Evolutionary conservation across 176 grass and related monocot genomes (phyloP).

Genomic region (Rhynchospora pubera): DNA sequence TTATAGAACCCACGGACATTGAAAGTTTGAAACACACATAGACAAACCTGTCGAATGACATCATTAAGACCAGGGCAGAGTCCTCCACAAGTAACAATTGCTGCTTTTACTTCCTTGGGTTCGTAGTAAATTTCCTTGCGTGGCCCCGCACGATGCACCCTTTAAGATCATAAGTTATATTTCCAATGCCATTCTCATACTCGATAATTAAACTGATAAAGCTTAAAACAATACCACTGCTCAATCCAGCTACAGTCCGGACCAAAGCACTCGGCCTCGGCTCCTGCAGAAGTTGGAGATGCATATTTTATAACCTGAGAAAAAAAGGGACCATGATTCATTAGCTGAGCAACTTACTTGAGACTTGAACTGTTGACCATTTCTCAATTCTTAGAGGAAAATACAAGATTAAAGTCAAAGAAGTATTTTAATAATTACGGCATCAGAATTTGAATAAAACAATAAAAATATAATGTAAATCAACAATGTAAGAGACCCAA

Average conservation of each 20-base stretch:
- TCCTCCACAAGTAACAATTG: constrained; percentile 93
- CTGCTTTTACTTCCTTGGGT: constrained; percentile 90
- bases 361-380: not conserved
- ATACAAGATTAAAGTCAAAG: not conserved
- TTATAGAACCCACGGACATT: not conserved
- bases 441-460: not conserved
- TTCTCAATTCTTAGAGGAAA: constrained; percentile 7
- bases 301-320: constrained; percentile 82
- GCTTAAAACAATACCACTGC: constrained; percentile 62
- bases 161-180: constrained; percentile 31
- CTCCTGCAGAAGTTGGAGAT: constrained; percentile 82
- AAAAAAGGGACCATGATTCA: constrained; percentile 26
- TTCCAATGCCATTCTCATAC: constrained; percentile 1
- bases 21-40: not conserved
- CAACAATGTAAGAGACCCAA: not conserved
- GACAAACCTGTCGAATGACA: constrained; percentile 84
- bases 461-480: not conserved
- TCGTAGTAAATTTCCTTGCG: constrained; percentile 92
- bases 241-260: constrained; percentile 94
- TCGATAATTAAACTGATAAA: constrained; percentile 20
- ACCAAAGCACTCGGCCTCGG: constrained; percentile 76
- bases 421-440: not conserved
- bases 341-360: constrained; percentile 9
- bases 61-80: constrained; percentile 96
- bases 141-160: constrained; percentile 90